These are phyloP conservation scores for Pseudocercospora crystallina DNA, from an alignment of 2,329 filamentous ascomycete species.

Conservation along the genomic window DNA sequence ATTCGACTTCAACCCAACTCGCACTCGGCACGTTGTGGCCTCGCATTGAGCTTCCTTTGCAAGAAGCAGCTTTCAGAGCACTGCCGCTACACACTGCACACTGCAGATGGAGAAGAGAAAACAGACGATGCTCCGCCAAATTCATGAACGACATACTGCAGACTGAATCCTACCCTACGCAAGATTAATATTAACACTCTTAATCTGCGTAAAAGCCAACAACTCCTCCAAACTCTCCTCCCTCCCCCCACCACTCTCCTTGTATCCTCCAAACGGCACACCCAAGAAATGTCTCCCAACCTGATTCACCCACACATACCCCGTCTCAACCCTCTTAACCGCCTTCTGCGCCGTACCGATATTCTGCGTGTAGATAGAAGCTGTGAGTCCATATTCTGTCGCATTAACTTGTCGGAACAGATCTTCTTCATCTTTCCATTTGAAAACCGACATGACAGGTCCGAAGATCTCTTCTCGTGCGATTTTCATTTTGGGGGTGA, in stretches of 20 bases:
- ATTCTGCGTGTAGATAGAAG: constrained; percentile 18
- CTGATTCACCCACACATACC: constrained; percentile 22
- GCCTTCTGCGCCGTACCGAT: constrained; percentile 15
- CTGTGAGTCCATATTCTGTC: constrained; percentile 23
- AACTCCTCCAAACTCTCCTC: constrained; percentile 22
- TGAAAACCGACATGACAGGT: constrained; percentile 37
- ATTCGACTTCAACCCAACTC: background rate
- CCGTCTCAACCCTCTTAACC: constrained; percentile 18
- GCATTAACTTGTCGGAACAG: constrained; percentile 18
- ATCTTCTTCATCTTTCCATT: constrained; percentile 20
- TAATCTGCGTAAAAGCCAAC: constrained; percentile 20
- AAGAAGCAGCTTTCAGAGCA: too few relatives aligned
- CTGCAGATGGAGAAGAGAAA: too few relatives aligned
- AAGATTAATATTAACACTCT: constrained; percentile 19
- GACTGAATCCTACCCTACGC: too few relatives aligned
- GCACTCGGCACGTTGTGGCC: too few relatives aligned
- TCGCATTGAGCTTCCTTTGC: too few relatives aligned
- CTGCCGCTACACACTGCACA: too few relatives aligned
- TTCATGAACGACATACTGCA: too few relatives aligned
- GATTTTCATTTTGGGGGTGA: constrained; percentile 57
- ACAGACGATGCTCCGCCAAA: too few relatives aligned
- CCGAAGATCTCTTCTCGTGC: constrained; percentile 63
- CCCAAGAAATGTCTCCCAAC: constrained; percentile 20
- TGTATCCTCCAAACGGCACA: constrained; percentile 24
- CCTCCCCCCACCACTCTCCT: constrained; percentile 19